These are phyloP conservation scores for Lizonia empirigonia DNA, from an alignment of 2,329 filamentous ascomycete species.

Conservation along the genomic window DNA sequence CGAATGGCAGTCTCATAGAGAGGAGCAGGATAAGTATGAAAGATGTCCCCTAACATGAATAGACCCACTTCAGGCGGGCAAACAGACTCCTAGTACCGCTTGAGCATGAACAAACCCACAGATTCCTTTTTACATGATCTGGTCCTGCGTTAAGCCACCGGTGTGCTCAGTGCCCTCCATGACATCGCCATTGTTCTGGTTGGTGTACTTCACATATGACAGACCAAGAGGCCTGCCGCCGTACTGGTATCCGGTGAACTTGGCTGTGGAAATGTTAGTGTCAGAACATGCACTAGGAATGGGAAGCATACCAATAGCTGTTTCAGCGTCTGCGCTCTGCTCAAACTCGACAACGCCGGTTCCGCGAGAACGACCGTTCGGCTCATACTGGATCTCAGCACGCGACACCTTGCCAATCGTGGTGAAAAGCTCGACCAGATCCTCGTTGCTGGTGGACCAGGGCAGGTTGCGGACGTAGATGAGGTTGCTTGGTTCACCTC, in stretches of 20 bases:
- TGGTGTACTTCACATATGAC: conserved; percentile 92
- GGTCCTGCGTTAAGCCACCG: conserved; percentile 85
- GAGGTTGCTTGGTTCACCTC: conserved; percentile 78
- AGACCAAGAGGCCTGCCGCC: conserved; percentile 91
- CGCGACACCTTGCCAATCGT: conserved; percentile 98
- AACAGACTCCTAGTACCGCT: conserved; percentile 4
- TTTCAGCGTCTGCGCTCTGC: conserved; percentile 80
- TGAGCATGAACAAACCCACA: conserved; percentile 2
- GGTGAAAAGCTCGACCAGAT: conserved; percentile 92
- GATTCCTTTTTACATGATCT: conserved; percentile 77
- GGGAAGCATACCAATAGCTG: conserved; percentile 70
- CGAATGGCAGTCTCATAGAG: conserved; percentile 24
- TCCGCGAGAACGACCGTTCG: conserved; percentile 91
- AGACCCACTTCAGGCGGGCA: conserved; percentile 6
- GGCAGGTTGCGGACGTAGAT: conserved; percentile 98
- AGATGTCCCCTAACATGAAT: conserved; percentile 24
- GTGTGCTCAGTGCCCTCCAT: conserved; percentile 82
- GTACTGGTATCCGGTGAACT: conserved; percentile 98
- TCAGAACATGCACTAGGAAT: no score
- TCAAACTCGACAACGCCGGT: conserved; percentile 98
- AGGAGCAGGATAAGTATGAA: conserved; percentile 23
- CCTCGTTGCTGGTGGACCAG: conserved; percentile 99
- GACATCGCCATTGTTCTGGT: conserved; percentile 63
- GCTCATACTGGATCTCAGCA: conserved; percentile 99
- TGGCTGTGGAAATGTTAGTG: conserved; percentile 60